Conservation (phyloP, 2,329 filamentous ascomycete genomes). For the Verticillium tricorpus region DNA sequence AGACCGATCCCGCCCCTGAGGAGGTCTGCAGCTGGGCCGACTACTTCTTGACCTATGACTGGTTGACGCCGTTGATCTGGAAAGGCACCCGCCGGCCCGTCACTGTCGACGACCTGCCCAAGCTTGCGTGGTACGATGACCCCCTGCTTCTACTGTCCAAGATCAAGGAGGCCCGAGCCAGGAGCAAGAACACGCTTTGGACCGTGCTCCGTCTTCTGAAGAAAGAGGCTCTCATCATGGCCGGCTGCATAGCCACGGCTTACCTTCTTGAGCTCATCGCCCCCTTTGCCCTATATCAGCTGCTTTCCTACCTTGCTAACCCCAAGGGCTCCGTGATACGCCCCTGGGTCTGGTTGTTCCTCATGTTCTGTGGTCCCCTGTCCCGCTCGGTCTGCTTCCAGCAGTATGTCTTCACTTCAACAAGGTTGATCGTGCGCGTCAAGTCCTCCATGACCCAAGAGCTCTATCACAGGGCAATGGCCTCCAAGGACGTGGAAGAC, state of each 20-base stretch:
- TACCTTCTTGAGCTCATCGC: conserved; percentile 44
- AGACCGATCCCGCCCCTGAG: conserved; percentile 39
- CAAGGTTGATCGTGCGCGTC: conserved; percentile 50
- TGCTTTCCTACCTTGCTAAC: conserved; percentile 45
- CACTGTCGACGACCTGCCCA: conserved; percentile 42
- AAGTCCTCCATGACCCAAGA: conserved; percentile 55
- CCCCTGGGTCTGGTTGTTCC: conserved; percentile 48
- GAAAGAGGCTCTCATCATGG: conserved; percentile 39
- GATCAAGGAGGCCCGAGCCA: conserved; percentile 37
- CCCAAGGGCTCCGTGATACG: conserved; percentile 38
- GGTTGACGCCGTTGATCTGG: conserved; percentile 44
- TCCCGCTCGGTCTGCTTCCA: conserved; percentile 46
- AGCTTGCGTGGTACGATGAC: conserved; percentile 51
- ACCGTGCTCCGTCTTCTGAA: conserved; percentile 40
- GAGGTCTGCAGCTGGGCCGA: conserved; percentile 50
- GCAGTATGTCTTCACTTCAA: conserved; percentile 54
- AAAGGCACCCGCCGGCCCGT: conserved; percentile 39
- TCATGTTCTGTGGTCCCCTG: conserved; percentile 48
- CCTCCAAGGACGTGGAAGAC: conserved; percentile 54
- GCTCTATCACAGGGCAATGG: conserved; percentile 50
- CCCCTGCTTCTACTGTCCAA: conserved; percentile 41
- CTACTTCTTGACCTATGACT: conserved; percentile 47
- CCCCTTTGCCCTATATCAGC: conserved; percentile 48
- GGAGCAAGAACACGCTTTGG: conserved; percentile 37
- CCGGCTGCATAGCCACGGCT: conserved; percentile 30